Percentiles rank a stretch among this genome's conserved stretches.
phyloP scores from a whole-genome alignment of 1,284 basidiomycete species.

The Xanthoconium separans region DNA sequence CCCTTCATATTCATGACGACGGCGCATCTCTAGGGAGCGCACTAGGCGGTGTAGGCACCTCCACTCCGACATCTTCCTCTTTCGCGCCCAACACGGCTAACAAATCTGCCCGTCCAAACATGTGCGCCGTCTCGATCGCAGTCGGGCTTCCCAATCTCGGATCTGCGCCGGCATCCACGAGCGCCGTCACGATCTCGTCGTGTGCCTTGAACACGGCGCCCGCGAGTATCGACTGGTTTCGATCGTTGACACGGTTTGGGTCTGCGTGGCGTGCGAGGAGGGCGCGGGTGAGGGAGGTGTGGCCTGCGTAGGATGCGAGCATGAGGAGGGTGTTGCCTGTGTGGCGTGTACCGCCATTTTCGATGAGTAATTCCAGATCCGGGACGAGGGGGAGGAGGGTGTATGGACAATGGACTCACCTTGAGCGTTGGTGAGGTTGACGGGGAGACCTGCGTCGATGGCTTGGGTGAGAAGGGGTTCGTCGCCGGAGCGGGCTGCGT shows the following conservation, averaged over 20 bases:
- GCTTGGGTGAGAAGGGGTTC: slow-evolving; percentile 53
- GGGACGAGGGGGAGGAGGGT: not conserved
- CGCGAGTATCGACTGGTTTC: slow-evolving; percentile 77
- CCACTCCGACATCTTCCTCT: slow-evolving; percentile 47
- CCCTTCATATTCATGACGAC: not conserved
- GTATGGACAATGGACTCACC: slow-evolving; percentile 47
- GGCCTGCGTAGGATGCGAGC: slow-evolving; percentile 81
- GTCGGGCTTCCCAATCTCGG: slow-evolving; percentile 68
- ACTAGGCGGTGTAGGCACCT: slow-evolving; percentile 29
- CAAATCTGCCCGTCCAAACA: slow-evolving; percentile 59
- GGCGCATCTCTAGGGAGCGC: not conserved
- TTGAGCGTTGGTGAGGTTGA: slow-evolving; percentile 75
- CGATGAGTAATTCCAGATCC: not conserved
- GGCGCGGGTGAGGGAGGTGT: slow-evolving; percentile 52
- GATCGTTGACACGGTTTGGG: slow-evolving; percentile 72
- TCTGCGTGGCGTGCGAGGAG: slow-evolving; percentile 63
- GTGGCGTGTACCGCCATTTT: too few relatives aligned
- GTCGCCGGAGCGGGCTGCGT: slow-evolving; percentile 68
- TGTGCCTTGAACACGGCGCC: slow-evolving; percentile 80
- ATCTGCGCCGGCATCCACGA: slow-evolving; percentile 68
- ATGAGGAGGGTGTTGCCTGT: slow-evolving; percentile 80
- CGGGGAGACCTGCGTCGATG: slow-evolving; percentile 71
- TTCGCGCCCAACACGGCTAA: slow-evolving; percentile 55
- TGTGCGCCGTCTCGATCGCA: slow-evolving; percentile 69
- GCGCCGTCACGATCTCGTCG: slow-evolving; percentile 64